Base-by-base conservation (phyloP, 805 yeast genomes). In the Yamadazyma kitorensis region DNA sequence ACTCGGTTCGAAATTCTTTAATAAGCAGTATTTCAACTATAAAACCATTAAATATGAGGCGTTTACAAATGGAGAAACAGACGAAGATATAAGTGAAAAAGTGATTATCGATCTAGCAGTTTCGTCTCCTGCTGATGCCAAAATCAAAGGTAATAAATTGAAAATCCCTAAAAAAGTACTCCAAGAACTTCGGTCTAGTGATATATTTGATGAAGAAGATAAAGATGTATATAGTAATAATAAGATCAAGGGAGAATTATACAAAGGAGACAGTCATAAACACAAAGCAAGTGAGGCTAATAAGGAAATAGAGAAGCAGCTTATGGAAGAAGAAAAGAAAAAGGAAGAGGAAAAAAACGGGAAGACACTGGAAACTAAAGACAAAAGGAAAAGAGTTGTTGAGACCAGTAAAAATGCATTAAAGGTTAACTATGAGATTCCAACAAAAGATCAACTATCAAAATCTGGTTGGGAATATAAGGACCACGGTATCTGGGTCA, bases 401-500 rank as follows among this genome's bases (percentile, higher is more conserved):
- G 48, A 41, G 31, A 22, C 17, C 2, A 31, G 22, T 18, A 10
- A 33, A 12, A 28, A 24, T 13, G 24, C 26, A 6, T 39, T 44
- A 5, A 39, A 41, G 19, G 18, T 44, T 4, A 24, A 36, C 15
- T 40, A 41, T 10, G 28, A 41, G 27, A 51, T 53, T 40, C 76
- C 65, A 25, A 63, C 68, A 15, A 40, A 43, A 22, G 51, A 47
- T 18, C 69, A 74, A 35, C 42, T 72, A 1, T 51, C 49, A 22
- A 49, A 50, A 4, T 47, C 48, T 16, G 77, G 72, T 10, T 79
- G 85, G 85, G 55, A 43, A 13, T 51, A 59, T 17, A 64, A 63
- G 34, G 51, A 62, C 4, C 46, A 64, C 44, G 82, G 83, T 6
- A 48, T 83, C 10, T 83, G 88, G 89, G 63, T 75, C 19, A 73